A percentile compares a stretch with the other conserved stretches of the same genome.
Conservation (phyloP, 306 rosid species). For the Psophocarpus tetragonolobus region DNA sequence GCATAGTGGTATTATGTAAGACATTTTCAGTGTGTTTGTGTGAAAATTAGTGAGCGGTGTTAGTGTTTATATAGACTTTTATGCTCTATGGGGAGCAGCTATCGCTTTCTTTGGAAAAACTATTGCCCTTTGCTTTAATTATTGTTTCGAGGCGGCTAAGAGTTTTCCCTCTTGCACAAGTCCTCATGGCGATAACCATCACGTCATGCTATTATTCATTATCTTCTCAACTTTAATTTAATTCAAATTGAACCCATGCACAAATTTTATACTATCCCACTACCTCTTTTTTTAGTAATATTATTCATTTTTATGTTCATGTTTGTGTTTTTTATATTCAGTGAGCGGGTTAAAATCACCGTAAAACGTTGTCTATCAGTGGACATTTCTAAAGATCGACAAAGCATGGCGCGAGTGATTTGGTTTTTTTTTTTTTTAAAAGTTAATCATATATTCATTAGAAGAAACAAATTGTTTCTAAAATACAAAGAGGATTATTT, state of each 20-base stretch:
- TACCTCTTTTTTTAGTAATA: no score
- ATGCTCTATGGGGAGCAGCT: not conserved
- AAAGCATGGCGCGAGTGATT: no score
- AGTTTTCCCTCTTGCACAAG: not conserved
- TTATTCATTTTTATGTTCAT: not conserved
- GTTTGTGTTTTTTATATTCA: not conserved
- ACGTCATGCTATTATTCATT: not conserved
- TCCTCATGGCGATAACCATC: not conserved
- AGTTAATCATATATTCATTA: no score
- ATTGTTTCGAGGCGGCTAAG: conserved; percentile 5
- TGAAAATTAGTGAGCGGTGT: not conserved
- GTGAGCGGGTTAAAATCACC: not conserved
- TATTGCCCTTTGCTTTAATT: not conserved
- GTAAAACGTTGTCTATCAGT: no score
- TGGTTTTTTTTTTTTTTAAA: no score
- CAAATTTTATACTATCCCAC: no score
- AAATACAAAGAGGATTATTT: no score
- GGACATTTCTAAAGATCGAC: no score
- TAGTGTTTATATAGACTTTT: conserved; percentile 26
- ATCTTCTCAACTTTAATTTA: not conserved
- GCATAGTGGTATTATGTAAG: conserved; percentile 1
- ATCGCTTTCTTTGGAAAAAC: not conserved
- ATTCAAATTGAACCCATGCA: not conserved
- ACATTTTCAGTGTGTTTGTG: not conserved
- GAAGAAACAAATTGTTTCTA: no score